Evolutionary conservation across 805 yeast genomes (phyloP).

Genomic region (Candida succiphila): DNA sequence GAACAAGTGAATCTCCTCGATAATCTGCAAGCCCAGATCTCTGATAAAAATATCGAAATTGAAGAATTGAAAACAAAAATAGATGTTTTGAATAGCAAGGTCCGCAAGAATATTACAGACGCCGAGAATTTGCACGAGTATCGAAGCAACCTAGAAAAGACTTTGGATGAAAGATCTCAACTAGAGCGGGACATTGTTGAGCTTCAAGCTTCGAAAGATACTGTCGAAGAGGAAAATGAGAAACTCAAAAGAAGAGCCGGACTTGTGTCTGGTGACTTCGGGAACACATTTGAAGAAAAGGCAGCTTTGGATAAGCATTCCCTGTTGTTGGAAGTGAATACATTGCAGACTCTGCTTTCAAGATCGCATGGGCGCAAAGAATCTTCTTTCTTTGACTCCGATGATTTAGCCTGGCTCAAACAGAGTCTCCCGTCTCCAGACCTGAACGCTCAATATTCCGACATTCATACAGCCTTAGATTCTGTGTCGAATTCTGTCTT

Average conservation of each 20-base stretch:
- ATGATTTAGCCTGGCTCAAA: too few species aligned
- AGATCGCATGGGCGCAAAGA: too few species aligned
- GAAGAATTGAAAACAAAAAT: conserved; percentile 37
- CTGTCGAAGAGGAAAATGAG: conserved; percentile 17
- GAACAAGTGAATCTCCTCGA: too few species aligned
- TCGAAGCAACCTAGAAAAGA: conserved; percentile 10
- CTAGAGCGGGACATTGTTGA: conserved; percentile 8
- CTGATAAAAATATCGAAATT: background rate
- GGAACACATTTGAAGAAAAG: conserved; percentile 23
- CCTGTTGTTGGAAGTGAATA: background rate
- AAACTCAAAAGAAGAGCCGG: conserved; percentile 14
- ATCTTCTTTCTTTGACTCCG: too few species aligned
- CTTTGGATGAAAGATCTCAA: conserved; percentile 14
- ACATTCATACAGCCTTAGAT: too few species aligned
- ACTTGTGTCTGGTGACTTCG: conserved; percentile 21
- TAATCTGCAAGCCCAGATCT: too few species aligned
- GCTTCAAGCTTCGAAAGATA: conserved; percentile 13
- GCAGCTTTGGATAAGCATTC: conserved; percentile 16
- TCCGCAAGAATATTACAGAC: conserved; percentile 22
- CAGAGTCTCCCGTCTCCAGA: too few species aligned
- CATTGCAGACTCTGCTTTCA: too few species aligned
- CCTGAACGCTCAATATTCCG: too few species aligned
- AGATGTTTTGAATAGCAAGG: conserved; percentile 32
- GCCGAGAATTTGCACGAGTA: conserved; percentile 18
- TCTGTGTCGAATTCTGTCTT: too few species aligned